Conservation (phyloP, 2,329 filamentous ascomycete genomes). For the Penicillium sp. region DNA sequence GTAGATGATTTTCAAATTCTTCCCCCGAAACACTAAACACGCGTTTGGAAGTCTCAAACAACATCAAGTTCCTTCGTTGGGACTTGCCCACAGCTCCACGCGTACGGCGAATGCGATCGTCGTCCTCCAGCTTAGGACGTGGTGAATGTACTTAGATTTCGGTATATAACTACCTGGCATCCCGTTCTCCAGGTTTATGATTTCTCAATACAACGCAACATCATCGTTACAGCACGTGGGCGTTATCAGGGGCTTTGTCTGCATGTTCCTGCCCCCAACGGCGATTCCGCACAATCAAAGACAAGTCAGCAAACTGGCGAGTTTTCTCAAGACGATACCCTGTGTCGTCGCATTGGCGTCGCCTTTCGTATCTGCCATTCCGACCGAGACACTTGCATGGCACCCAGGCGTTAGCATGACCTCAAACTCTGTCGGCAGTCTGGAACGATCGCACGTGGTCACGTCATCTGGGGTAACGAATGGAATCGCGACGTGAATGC, state of each 20-base stretch:
- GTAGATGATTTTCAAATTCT: too few species aligned
- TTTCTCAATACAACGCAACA: neutral
- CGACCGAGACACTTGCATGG: constrained; percentile 61
- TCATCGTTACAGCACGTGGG: neutral
- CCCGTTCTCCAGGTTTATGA: neutral
- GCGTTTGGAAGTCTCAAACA: too few species aligned
- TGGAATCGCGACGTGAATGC: constrained; percentile 52
- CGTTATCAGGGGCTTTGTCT: neutral
- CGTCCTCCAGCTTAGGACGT: constrained; percentile 27
- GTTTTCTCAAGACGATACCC: constrained; percentile 50
- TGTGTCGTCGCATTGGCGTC: constrained; percentile 55
- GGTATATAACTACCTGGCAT: neutral
- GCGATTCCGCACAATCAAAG: constrained; percentile 23
- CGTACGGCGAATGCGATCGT: neutral
- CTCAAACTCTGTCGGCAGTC: constrained; percentile 57
- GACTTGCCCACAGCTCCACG: neutral
- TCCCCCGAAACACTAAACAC: neutral
- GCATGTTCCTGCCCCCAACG: neutral
- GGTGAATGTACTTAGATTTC: constrained; percentile 9
- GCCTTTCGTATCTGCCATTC: constrained; percentile 57
- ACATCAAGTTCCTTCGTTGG: neutral
- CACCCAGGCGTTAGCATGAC: constrained; percentile 55
- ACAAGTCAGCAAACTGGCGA: constrained; percentile 50
- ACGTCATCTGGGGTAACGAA: constrained; percentile 49
- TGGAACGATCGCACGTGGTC: constrained; percentile 52